These are phyloP conservation scores for Hericium rajendrae DNA, from an alignment of 768 basidiomycete species.

Conservation along the genomic window DNA sequence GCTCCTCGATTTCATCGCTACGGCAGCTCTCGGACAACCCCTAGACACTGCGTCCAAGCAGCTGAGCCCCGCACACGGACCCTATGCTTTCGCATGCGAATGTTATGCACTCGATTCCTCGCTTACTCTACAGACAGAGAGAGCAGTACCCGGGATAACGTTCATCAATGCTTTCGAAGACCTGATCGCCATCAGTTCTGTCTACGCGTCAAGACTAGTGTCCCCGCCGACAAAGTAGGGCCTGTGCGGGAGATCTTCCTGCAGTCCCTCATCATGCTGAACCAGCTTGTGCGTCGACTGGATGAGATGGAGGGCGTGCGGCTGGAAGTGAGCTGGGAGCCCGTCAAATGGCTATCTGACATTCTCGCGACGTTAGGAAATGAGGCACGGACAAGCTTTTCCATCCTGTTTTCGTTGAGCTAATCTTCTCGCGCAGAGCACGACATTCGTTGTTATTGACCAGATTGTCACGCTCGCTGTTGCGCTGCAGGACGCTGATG, in stretches of 20 bases:
- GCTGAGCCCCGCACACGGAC: constrained; percentile 1
- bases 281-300: constrained; percentile 37
- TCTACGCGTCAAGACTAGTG: constrained; percentile 25
- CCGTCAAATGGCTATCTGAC: constrained; percentile 49
- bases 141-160: constrained; percentile 31
- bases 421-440: constrained; percentile 1
- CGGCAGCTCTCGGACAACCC: background rate
- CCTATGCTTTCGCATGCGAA: constrained; percentile 11
- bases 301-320: constrained; percentile 23
- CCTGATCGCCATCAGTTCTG: constrained; percentile 35
- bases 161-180: constrained; percentile 51
- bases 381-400: constrained; percentile 33
- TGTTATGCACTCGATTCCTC: constrained; percentile 43
- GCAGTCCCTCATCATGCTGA: constrained; percentile 41
- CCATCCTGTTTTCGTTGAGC: background rate
- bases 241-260: constrained; percentile 41
- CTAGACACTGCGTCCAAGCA: constrained; percentile 1
- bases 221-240: constrained; percentile 20
- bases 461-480: constrained; percentile 10
- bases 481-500: constrained; percentile 6
- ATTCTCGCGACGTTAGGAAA: constrained; percentile 46
- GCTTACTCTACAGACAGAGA: background rate
- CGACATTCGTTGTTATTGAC: constrained; percentile 12
- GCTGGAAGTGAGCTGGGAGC: constrained; percentile 44
- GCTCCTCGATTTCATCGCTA: background rate